Evolutionary conservation across 768 basidiomycete genomes (phyloP).

Genomic region (Russula ochroleuca): DNA sequence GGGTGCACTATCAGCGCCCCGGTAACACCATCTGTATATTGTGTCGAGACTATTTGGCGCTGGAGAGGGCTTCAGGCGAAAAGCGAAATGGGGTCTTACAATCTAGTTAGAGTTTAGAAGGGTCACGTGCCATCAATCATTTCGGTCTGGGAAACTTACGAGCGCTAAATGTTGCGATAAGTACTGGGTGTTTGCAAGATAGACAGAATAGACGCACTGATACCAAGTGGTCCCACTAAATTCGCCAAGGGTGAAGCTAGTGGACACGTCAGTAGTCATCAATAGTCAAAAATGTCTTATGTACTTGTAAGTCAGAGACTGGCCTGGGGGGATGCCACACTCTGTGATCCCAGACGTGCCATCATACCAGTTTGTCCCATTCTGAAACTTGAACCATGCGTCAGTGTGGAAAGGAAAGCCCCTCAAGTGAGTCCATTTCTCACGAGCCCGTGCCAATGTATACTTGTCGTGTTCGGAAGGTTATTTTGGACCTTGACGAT

Average conservation of each 20-base stretch:
- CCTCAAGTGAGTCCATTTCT: neutral
- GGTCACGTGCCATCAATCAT: neutral
- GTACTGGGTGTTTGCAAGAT: neutral
- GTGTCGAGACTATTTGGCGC: conserved; percentile 28
- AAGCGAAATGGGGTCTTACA: conserved; percentile 20
- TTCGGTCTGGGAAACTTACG: conserved; percentile 24
- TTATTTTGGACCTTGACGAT: conserved; percentile 38
- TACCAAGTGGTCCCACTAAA: conserved; percentile 49
- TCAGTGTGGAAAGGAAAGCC: conserved; percentile 8
- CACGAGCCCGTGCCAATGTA: conserved; percentile 38
- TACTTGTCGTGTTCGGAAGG: conserved; percentile 35
- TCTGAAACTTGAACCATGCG: conserved; percentile 36
- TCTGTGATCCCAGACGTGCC: conserved; percentile 46
- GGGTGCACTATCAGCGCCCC: conserved; percentile 48
- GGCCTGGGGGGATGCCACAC: conserved; percentile 51
- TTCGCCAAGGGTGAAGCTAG: conserved; percentile 41
- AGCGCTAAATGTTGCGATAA: conserved; percentile 28
- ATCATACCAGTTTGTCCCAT: conserved; percentile 46
- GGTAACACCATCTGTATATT: conserved; percentile 48
- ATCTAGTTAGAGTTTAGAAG: conserved; percentile 17
- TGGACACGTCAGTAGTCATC: neutral
- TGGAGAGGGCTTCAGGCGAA: neutral
- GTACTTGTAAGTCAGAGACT: conserved; percentile 40
- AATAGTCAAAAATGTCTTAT: conserved; percentile 7
- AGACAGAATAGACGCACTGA: conserved; percentile 35